These are phyloP conservation scores for Fraxinus xanthoxyloides DNA, from an alignment of 305 asterid genomes.

Conservation along the genomic window DNA sequence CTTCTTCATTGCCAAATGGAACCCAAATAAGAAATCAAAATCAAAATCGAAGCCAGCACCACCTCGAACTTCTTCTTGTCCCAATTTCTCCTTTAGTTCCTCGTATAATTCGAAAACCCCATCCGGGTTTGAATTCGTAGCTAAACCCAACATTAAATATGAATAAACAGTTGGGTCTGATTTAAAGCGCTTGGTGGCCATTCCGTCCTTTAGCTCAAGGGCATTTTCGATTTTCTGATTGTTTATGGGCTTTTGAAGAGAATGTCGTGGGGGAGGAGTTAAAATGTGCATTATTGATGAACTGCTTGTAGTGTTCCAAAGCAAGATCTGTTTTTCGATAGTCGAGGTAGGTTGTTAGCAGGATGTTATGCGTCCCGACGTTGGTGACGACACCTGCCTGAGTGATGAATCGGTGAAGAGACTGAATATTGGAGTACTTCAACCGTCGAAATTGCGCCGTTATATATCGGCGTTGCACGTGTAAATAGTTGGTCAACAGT, in stretches of 20 bases:
- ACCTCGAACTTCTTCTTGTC: conserved; percentile 54
- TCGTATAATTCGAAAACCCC: conserved; percentile 65
- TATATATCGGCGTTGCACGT: conserved; percentile 76
- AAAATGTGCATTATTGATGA: conserved; percentile 66
- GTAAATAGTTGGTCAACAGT: conserved; percentile 77
- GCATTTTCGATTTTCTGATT: conserved; percentile 56
- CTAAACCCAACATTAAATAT: conserved; percentile 73
- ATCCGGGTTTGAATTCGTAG: conserved; percentile 51
- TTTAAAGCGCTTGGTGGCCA: conserved; percentile 55
- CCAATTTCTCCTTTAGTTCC: conserved; percentile 75
- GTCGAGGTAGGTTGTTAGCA: conserved; percentile 78
- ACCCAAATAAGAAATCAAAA: no score
- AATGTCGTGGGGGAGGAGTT: conserved; percentile 73
- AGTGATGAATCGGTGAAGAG: conserved; percentile 82
- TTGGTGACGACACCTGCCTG: conserved; percentile 80
- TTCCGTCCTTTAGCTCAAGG: conserved; percentile 56
- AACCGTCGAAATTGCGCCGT: conserved; percentile 73
- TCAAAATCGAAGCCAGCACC: conserved; percentile 24
- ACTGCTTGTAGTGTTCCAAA: conserved; percentile 76
- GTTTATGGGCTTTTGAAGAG: conserved; percentile 68
- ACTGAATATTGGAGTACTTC: conserved; percentile 64
- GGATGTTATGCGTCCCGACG: conserved; percentile 65
- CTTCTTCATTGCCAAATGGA: no score
- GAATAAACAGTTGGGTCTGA: conserved; percentile 66
- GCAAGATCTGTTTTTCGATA: conserved; percentile 82